Base-by-base conservation (phyloP, 23 red algal species). In the Agarophyton chilense region DNA sequence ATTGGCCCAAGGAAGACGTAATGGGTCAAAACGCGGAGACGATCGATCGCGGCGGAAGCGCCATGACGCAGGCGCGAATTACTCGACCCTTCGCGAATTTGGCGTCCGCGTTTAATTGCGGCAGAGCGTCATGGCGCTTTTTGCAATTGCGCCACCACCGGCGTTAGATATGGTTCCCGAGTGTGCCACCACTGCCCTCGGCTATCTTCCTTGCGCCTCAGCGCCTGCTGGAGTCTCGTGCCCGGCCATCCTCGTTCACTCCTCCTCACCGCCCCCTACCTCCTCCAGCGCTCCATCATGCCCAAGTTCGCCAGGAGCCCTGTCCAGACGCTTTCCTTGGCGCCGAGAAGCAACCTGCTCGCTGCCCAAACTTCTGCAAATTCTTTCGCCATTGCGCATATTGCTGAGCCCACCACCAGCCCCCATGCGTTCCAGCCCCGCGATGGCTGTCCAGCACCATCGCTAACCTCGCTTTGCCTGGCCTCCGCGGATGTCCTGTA, bases 1-100 rank as follows among this genome's bases (percentile, higher is more conserved):
- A 74, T 74, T 74, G 68, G 68, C 43, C 68, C 41, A 19, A 74
- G 7, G 68, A 74, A 74, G 68, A 74, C 68, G 68, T 74, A 74
- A 74, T 74, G 68, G 68, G 68, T 49, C 68, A 74, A 18, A 74
- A 18, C 41, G 41, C 9, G 10, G 31, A 11, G 25, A 31, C 60
- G 60, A 65, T 65, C 60, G 60, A 36, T 65, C 29, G 60, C 31
- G 56, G 56, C 17, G 56, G 22, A 10, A 36, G 31, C 26, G 60
- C 5, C 1, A 58, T 11, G 10, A 18, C 68, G 41, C 29, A 6
- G n/a, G 36, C 68, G 24, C 14, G 41, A 74, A 74, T 74, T 74
- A 74, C 68, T 46, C 68, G 68, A 29, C 68, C 41, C 7, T 29
- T 43, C 12, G 41, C 68, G 8, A 74, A 74, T 74, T 74, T 74